Percentiles rank a stretch among this genome's conserved stretches.
These are phyloP conservation scores for Termitomyces sp. DNA, from an alignment of 768 basidiomycete genomes.

Conservation along the genomic window DNA sequence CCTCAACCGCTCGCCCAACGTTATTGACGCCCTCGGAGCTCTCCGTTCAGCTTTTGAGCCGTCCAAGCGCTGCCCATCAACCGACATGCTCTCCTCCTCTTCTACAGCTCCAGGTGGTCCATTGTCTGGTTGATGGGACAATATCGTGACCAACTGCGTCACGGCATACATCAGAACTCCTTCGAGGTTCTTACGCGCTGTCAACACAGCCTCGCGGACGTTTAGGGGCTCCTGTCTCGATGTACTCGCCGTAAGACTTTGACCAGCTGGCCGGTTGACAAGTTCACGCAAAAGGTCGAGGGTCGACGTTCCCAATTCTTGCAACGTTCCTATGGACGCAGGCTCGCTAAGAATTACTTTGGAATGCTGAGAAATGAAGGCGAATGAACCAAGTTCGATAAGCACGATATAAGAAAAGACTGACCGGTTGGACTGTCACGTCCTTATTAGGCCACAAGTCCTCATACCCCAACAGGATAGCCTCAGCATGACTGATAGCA, in stretches of 20 bases:
- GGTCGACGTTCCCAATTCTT: slow-evolving; percentile 80
- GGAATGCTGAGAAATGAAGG: slow-evolving; percentile 54
- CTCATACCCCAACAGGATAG: slow-evolving; percentile 55
- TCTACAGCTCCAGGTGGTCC: slow-evolving; percentile 25
- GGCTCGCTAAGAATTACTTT: slow-evolving; percentile 82
- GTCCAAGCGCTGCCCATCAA: slow-evolving; percentile 29
- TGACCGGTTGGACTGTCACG: slow-evolving; percentile 68
- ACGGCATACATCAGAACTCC: slow-evolving; percentile 64
- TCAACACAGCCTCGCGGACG: slow-evolving; percentile 55
- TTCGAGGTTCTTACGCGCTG: slow-evolving; percentile 62
- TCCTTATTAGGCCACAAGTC: slow-evolving; percentile 73
- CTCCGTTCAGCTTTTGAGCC: slow-evolving; percentile 27
- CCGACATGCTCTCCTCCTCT: slow-evolving; percentile 38
- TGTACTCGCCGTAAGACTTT: slow-evolving; percentile 40
- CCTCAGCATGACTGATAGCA: slow-evolving; percentile 65
- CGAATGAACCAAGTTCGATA: background rate
- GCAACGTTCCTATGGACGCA: slow-evolving; percentile 79
- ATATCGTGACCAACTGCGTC: slow-evolving; percentile 78
- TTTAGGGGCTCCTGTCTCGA: slow-evolving; percentile 34
- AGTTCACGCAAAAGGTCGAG: slow-evolving; percentile 72
- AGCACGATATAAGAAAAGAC: slow-evolving; percentile 23
- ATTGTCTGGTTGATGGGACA: slow-evolving; percentile 70
- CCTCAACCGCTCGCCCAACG: slow-evolving; percentile 62
- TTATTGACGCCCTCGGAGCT: slow-evolving; percentile 39
- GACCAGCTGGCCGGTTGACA: slow-evolving; percentile 54